Evolutionary conservation across 345 rosid species (phyloP).

Genomic region (Pistacia vera): DNA sequence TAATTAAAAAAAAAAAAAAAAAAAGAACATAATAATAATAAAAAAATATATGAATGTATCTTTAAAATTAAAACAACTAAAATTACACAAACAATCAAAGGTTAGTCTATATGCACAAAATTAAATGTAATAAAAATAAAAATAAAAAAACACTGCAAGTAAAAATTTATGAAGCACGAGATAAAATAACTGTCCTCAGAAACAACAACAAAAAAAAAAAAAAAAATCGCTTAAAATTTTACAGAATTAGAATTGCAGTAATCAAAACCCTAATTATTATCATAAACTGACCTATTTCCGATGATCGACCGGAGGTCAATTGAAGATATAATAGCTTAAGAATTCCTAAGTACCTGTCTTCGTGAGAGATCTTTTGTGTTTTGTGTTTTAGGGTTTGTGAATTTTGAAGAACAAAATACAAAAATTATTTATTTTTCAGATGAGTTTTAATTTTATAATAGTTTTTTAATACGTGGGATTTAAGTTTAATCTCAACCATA

Average conservation of each 20-base stretch:
- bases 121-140: not conserved
- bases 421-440: not conserved
- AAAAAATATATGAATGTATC: not conserved
- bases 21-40: not conserved
- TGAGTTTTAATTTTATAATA: not conserved
- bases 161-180: not conserved
- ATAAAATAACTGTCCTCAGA: not conserved
- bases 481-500: slow-evolving; percentile 15
- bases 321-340: not conserved
- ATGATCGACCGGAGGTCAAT: not conserved
- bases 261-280: not conserved
- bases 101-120: not conserved
- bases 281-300: not conserved
- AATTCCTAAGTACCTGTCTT: not conserved
- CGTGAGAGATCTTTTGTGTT: not conserved
- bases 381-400: slow-evolving; percentile 17
- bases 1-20: not conserved
- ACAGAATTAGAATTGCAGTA: not conserved
- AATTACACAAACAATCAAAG: slow-evolving; percentile 1
- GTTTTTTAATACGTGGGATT: slow-evolving; percentile 19
- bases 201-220: not conserved
- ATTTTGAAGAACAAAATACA: slow-evolving; percentile 13
- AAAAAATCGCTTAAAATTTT: not conserved
- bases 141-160: too few species aligned
- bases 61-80: slow-evolving; percentile 1